Conservation (phyloP, 1,284 basidiomycete genomes). For the Malassezia arunalokei region DNA sequence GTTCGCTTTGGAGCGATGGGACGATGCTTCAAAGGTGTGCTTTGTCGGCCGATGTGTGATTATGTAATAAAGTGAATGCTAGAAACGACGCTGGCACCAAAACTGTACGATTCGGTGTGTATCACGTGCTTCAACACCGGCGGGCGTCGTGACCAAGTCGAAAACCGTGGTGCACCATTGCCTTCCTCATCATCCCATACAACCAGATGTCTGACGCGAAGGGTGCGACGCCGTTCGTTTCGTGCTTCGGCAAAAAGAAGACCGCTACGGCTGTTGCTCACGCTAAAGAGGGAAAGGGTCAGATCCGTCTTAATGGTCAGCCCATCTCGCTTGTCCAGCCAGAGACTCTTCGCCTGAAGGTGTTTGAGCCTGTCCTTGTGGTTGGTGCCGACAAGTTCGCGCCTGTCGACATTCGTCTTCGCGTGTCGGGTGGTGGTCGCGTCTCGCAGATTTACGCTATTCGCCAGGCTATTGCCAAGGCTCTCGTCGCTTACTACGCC, state of each 20-base stretch:
- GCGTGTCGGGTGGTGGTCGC: slow-evolving; percentile 98
- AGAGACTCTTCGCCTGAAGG: slow-evolving; percentile 91
- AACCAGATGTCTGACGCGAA: slow-evolving; percentile 19
- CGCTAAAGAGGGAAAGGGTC: slow-evolving; percentile 73
- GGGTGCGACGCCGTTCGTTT: slow-evolving; percentile 40
- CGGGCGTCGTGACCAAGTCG: background rate
- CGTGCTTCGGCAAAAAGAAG: slow-evolving; percentile 49
- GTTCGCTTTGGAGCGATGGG: background rate
- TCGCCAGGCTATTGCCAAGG: slow-evolving; percentile 97
- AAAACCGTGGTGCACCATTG: background rate
- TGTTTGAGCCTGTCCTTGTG: slow-evolving; percentile 62
- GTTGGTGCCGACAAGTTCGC: slow-evolving; percentile 46
- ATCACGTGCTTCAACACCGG: slow-evolving; percentile 8
- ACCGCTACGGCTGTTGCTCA: slow-evolving; percentile 43
- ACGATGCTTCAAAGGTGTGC: background rate
- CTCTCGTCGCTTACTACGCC: slow-evolving; percentile 88
- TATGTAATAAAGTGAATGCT: background rate
- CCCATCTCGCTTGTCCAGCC: slow-evolving; percentile 82
- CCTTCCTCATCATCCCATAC: slow-evolving; percentile 11
- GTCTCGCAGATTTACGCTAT: slow-evolving; percentile 98
- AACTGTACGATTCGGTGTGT: slow-evolving; percentile 5
- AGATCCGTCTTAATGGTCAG: slow-evolving; percentile 92
- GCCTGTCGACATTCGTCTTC: slow-evolving; percentile 82
- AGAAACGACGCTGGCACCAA: background rate
- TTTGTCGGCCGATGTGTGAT: background rate